Base-by-base conservation (phyloP, 352 stramenopile species). In the Pythium vanterpoolii region DNA sequence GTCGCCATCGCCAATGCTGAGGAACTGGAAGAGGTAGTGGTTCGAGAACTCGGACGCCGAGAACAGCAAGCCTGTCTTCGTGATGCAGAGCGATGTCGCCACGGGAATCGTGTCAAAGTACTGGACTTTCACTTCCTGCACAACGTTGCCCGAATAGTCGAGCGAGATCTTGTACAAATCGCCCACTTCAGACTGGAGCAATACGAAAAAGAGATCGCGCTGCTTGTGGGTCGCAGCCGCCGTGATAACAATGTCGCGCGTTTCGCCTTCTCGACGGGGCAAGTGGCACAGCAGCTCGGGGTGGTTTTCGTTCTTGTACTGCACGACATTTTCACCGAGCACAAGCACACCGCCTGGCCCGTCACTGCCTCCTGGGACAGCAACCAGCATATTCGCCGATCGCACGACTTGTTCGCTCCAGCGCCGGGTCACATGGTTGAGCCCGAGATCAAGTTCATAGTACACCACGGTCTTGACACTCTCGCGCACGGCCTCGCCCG, bases 121-220 rank as follows among this genome's bases (percentile, higher is more conserved):
- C 71, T 96, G 81, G 21, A 93, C 83, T 58, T 92, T 96, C 47
- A 96, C 77, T 50, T 95, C 83, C 30, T 89, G 85, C 33, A 94
- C 86, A 9, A 80, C 77, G 24, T 80, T 87, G 10, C 83, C 76
- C 26, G 89, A 77, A 68, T 98, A 87, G 24, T 91, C 79, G 14
- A 99, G 75, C 31, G 92, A 98, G 27, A 99, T 90, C 72, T 99
- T 99, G 86, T 98, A 99, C 28, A 99, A 70, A 78, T 99, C 98
- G 30, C 98, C 98, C 26, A 98, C 74, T 70, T 99, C 98, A 1
- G 89, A 98, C 78, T 99, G 98, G 23, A 98, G 69, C 26, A 99
- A 63, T 42, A 98, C 97, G 77, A 99, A 99, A 63, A 99, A 99
- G 48, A 99, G 83, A 61, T 95, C 86, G 45, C 86, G 77, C 55